phyloP scores from a whole-genome alignment of 805 yeast species.

The Monosporozyma siamensis region DNA sequence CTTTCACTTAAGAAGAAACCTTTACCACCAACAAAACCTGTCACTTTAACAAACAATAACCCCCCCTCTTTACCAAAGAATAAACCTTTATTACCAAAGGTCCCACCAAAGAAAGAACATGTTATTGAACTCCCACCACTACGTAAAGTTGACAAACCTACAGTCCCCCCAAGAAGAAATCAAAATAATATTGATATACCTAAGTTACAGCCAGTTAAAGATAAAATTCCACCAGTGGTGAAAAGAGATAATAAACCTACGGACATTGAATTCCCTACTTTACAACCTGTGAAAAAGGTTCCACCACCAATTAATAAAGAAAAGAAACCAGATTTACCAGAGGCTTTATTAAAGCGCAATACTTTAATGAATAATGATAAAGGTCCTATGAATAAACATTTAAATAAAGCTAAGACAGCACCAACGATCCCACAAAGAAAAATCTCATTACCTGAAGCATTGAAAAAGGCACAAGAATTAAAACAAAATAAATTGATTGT shows the following conservation, averaged over 20 bases:
- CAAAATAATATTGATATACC: constrained; percentile 8
- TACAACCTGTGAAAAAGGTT: constrained; percentile 10
- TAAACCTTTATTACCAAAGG: no score
- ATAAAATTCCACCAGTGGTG: background rate
- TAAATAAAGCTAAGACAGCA: constrained; percentile 11
- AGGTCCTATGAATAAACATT: background rate
- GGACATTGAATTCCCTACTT: constrained; percentile 8
- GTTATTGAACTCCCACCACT: constrained; percentile 8
- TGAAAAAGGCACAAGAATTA: constrained; percentile 16
- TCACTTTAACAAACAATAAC: constrained; percentile 6
- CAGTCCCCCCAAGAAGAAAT: background rate
- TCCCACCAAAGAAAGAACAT: constrained; percentile 3
- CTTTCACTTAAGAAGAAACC: constrained; percentile 8
- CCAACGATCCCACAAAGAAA: constrained; percentile 23
- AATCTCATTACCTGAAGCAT: constrained; percentile 24
- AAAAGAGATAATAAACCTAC: constrained; percentile 3
- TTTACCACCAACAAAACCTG: constrained; percentile 11
- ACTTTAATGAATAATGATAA: constrained; percentile 3
- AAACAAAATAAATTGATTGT: constrained; percentile 1
- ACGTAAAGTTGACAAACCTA: constrained; percentile 9
- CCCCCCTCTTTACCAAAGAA: constrained; percentile 11
- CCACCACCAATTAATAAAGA: background rate
- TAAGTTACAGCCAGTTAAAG: constrained; percentile 11
- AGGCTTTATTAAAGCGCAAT: constrained; percentile 14
- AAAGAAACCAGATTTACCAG: constrained; percentile 13